Base-by-base conservation (phyloP, 495 filamentous ascomycete genomes). In the Lindgomyces ingoldianus region DNA sequence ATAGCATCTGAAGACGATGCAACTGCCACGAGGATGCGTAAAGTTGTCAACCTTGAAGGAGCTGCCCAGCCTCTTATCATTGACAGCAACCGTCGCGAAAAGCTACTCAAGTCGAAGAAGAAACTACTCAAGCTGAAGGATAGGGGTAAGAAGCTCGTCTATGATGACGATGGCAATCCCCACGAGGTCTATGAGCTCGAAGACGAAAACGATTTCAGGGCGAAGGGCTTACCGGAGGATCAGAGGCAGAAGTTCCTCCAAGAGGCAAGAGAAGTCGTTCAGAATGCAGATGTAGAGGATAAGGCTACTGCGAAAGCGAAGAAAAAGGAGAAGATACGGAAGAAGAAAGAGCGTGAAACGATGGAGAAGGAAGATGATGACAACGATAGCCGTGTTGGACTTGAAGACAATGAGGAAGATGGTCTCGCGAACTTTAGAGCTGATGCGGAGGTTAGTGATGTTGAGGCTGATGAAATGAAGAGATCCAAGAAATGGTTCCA, bases 71-170 rank as follows among this genome's bases (percentile, higher is more conserved):
- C 87, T 16, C 78, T 96, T 18, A 74, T 94, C 55, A 87, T 98
- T 69, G 92, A 97, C 76, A 96, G 91, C 11, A 92, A 96, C 73
- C 90, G 94, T 19, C 87, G 88, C 69, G 93, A 95, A 77, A 96
- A 96, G 76, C 83, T 96, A 26, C 84, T 97, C 68, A 89, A 88
- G 58, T 95, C 91, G 25, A 97, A 97, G 81, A 96, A 96, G 81
- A 91, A 93, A 76, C 80, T 96, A 24, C 81, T 87, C 62, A 94
- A 96, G 73, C 86, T 89, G 75, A 95, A 92, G 75, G 87, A 88
- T 69, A 89, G 88, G 74, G 90, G 90, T 41, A 87, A 81, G 47
- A 95, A 91, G 69, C 76, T 97, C 4, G 79, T 96, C 46, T 99
- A 90, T 74, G 95, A 99, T 77, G 92, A 96, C 59, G 91, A 97